Evolutionary conservation across 2,329 filamentous ascomycete species (phyloP).

Genomic region (Paracoccidioides brasiliensis): DNA sequence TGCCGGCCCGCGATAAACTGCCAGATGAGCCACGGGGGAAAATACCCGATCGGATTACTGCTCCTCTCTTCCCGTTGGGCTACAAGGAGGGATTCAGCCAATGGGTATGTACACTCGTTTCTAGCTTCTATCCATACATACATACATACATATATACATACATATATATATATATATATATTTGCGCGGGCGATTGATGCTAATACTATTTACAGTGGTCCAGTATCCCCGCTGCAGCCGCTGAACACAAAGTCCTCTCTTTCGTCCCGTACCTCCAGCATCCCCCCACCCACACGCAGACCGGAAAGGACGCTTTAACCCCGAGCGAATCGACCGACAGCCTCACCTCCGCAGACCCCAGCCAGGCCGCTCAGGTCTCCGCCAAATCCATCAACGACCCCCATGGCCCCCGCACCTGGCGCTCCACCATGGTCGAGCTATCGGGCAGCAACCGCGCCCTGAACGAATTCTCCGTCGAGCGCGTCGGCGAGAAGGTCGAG

Average conservation of each 20-base stretch:
- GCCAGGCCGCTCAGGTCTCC: conserved; percentile 32
- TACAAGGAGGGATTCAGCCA: conserved; percentile 87
- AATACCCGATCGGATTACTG: conserved; percentile 23
- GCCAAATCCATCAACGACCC: conserved; percentile 51
- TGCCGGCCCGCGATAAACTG: conserved; percentile 13
- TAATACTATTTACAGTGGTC: conserved; percentile 51
- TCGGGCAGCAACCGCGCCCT: conserved; percentile 74
- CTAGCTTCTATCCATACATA: conserved; percentile 7
- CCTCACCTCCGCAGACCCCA: conserved; percentile 24
- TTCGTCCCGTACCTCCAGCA: conserved; percentile 68
- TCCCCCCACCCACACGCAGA: conserved; percentile 56
- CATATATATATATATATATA: conserved; percentile 6
- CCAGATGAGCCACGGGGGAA: conserved; percentile 15
- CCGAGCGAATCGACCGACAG: conserved; percentile 14
- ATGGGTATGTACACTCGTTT: conserved; percentile 42
- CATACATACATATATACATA: background rate
- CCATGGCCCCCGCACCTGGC: conserved; percentile 74
- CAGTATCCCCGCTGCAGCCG: conserved; percentile 63
- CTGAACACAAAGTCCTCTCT: conserved; percentile 78
- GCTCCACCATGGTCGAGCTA: conserved; percentile 69
- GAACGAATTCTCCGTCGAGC: conserved; percentile 87
- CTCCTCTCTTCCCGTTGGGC: conserved; percentile 62
- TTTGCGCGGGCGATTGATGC: too few species aligned
- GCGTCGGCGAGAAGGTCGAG: conserved; percentile 62
- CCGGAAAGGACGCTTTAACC: conserved; percentile 30